A percentile compares a stretch with the other conserved stretches of the same genome.
These are phyloP conservation scores for Chalara sp. DNA, from an alignment of 2,329 filamentous ascomycete genomes.

Conservation along the genomic window DNA sequence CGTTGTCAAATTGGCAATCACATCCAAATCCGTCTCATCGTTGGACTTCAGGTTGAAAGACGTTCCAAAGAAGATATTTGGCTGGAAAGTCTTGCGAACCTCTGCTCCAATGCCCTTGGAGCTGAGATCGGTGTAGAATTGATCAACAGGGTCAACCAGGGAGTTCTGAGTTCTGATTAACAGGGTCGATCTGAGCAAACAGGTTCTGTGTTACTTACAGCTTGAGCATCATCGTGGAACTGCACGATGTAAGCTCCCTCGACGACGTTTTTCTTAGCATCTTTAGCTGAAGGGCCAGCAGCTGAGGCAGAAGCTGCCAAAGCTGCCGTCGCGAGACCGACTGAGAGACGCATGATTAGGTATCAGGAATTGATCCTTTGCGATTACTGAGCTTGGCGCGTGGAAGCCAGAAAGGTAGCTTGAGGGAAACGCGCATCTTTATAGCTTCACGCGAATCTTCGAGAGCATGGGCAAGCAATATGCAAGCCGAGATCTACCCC, in stretches of 20 bases:
- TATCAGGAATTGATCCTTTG: not conserved
- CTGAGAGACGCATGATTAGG: not conserved
- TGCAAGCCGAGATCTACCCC: not conserved
- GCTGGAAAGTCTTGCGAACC: not conserved
- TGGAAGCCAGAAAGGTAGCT: not conserved
- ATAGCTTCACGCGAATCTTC: not conserved
- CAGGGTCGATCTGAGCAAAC: too few relatives aligned
- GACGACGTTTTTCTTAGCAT: not conserved
- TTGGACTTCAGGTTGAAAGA: not conserved
- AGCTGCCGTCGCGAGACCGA: not conserved
- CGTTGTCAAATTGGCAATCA: not conserved
- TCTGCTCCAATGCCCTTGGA: not conserved
- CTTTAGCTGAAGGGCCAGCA: not conserved
- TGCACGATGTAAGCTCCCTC: not conserved
- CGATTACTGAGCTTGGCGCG: not conserved
- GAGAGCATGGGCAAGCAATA: not conserved
- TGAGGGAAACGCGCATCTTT: not conserved
- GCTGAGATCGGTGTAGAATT: not conserved
- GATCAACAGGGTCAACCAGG: not conserved
- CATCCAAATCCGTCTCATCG: not conserved
- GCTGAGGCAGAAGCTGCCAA: not conserved
- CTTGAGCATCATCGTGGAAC: not conserved
- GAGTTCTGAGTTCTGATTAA: too few relatives aligned
- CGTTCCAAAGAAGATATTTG: not conserved
- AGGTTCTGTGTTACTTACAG: not conserved